A percentile compares a stretch with the other conserved stretches of the same genome.
Evolutionary conservation across 2,329 filamentous ascomycete species (phyloP).

Genomic region (Reticulascus tulasneorum): DNA sequence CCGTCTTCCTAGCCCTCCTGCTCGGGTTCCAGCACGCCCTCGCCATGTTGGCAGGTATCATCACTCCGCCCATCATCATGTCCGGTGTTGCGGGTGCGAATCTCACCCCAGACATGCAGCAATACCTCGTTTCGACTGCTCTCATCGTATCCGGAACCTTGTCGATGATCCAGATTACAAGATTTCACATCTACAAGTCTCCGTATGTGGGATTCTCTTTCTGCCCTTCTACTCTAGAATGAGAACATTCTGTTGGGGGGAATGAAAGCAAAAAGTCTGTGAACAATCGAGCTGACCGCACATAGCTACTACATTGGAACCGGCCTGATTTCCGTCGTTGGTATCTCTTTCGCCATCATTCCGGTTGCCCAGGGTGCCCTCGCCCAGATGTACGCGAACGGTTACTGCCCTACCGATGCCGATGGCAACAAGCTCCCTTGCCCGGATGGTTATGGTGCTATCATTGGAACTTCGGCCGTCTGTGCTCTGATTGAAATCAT

Average conservation of each 20-base stretch:
- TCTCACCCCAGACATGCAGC: slow-evolving; percentile 54
- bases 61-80: slow-evolving; percentile 75
- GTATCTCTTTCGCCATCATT: slow-evolving; percentile 74
- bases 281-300: no score
- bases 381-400: slow-evolving; percentile 72
- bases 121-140: slow-evolving; percentile 76
- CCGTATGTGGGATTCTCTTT: slow-evolving; percentile 33
- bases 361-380: slow-evolving; percentile 69
- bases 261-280: no score
- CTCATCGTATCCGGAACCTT: slow-evolving; percentile 76
- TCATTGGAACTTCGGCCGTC: slow-evolving; percentile 65
- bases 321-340: slow-evolving; percentile 74
- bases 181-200: slow-evolving; percentile 68
- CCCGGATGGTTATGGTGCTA: slow-evolving; percentile 70
- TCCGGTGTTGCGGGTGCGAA: slow-evolving; percentile 59
- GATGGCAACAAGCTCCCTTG: slow-evolving; percentile 68
- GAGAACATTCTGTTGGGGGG: no score
- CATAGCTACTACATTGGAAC: slow-evolving; percentile 73
- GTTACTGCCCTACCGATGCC: slow-evolving; percentile 57
- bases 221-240: background rate
- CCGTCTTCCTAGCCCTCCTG: slow-evolving; percentile 67
- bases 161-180: slow-evolving; percentile 71
- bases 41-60: slow-evolving; percentile 71
- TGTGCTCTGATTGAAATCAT: slow-evolving; percentile 67
- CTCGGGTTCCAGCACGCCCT: slow-evolving; percentile 77